A percentile compares a stretch with the other conserved stretches of the same genome.
Conservation (phyloP, 768 basidiomycete species). For the Tephrocybe rancida region DNA sequence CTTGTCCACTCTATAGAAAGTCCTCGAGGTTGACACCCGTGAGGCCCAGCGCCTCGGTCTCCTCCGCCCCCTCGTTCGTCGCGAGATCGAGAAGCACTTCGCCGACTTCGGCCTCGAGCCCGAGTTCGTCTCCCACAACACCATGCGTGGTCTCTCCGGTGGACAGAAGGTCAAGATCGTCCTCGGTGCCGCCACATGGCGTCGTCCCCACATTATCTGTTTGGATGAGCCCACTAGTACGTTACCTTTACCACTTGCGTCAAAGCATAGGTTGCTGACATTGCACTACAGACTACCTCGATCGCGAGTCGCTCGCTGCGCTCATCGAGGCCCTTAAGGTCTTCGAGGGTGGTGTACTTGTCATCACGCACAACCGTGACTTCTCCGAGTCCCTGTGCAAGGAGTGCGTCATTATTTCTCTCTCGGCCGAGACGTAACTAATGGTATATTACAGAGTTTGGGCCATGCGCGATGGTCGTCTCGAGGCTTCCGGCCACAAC, state of each 20-base stretch:
- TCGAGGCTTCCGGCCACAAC: conserved; percentile 98
- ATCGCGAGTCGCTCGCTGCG: conserved; percentile 98
- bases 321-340: conserved; percentile 97
- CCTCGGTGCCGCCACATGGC: conserved; percentile 98
- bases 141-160: conserved; percentile 97
- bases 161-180: conserved; percentile 99
- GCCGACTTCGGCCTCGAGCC: conserved; percentile 99
- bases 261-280: conserved; percentile 8
- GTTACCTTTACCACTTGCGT: conserved; percentile 22
- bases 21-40: conserved; percentile 95
- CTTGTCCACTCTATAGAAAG: conserved; percentile 58
- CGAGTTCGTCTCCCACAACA: conserved; percentile 99
- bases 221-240: conserved; percentile 94
- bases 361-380: conserved; percentile 98
- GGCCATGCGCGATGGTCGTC: conserved; percentile 97
- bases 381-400: conserved; percentile 98
- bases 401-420: conserved; percentile 48
- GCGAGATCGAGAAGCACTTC: conserved; percentile 99
- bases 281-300: conserved; percentile 80
- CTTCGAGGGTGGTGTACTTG: conserved; percentile 97
- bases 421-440: background rate
- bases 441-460: conserved; percentile 60
- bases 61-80: conserved; percentile 94
- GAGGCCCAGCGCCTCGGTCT: conserved; percentile 97
- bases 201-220: conserved; percentile 96